Base-by-base conservation (phyloP, 495 filamentous ascomycete species). In the Achaetomiella virescens region DNA sequence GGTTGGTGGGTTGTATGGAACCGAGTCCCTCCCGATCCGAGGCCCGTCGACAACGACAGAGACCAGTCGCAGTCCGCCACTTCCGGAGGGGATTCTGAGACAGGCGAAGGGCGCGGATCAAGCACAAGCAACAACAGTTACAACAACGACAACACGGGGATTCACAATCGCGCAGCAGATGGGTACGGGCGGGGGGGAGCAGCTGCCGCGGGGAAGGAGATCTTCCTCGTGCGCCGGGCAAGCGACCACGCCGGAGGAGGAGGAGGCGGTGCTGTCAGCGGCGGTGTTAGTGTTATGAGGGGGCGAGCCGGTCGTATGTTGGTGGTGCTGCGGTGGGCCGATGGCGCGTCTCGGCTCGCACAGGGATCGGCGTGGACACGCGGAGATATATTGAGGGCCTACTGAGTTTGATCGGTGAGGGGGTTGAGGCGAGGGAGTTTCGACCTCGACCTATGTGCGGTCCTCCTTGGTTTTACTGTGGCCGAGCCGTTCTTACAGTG, bases 1-100 rank as follows among this genome's bases (percentile, higher is more conserved):
- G 91, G 91, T 1, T 98, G 92, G 91, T 98, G 95, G 93, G 78
- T 97, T 25, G 88, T 97, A 48, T 97, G 95, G 91, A 90, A 88
- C 49, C 78, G 87, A 38, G 72, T 92, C n/a, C n/a, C n/a, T n/a
- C n/a, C n/a, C n/a, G n/a, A n/a, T n/a, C n/a, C n/a, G n/a, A n/a
- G n/a, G n/a, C n/a, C n/a, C 9, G 73, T 84, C 10, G 2, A 33
- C 24, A 25, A 33, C 37, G 8, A 18, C 38, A 41, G 33, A 20
- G 14, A 15, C 24, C n/a, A n/a, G n/a, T n/a, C n/a, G n/a, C n/a
- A n/a, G n/a, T n/a, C n/a, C n/a, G n/a, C n/a, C n/a, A n/a, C n/a
- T n/a, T n/a, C n/a, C n/a, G n/a, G n/a, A 20, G 3, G 33, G 43
- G 47, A 17, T 37, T 20, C n/a, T 31, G 27, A 31, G 27, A 31